Evolutionary conservation across 805 yeast genomes (phyloP).

Genomic region (Monosporozyma unispora): DNA sequence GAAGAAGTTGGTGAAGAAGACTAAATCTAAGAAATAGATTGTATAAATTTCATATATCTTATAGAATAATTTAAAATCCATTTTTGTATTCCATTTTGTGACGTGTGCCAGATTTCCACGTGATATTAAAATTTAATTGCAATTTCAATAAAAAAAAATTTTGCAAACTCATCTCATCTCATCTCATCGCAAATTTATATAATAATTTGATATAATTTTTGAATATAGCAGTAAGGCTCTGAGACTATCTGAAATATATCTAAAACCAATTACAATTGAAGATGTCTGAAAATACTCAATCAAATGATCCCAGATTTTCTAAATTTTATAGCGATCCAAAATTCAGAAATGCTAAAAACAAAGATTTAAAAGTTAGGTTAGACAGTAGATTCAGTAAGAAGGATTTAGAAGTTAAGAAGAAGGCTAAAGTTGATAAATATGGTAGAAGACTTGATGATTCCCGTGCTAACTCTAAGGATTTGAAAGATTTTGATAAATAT

Average conservation of each 20-base stretch:
- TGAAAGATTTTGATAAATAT: conserved; percentile 52
- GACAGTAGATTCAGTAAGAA: conserved; percentile 77
- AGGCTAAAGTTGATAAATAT: conserved; percentile 69
- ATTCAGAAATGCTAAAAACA: conserved; percentile 64
- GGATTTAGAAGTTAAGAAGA: conserved; percentile 48
- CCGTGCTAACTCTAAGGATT: conserved; percentile 29
- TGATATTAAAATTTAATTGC: neutral
- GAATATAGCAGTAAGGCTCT: neutral
- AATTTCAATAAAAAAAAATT: neutral
- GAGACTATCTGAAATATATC: neutral
- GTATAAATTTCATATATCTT: neutral
- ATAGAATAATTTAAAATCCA: neutral
- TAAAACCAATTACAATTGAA: neutral
- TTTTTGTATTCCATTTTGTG: neutral
- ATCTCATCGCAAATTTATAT: conserved; percentile 13
- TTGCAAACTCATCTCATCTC: conserved; percentile 14
- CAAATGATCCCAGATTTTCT: conserved; percentile 68
- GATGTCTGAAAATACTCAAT: conserved; percentile 25
- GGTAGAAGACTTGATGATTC: conserved; percentile 58
- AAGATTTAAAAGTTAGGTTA: conserved; percentile 62
- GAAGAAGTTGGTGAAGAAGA: conserved; percentile 61
- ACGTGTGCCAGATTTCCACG: neutral
- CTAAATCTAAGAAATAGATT: conserved; percentile 33
- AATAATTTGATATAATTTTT: neutral
- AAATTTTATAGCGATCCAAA: conserved; percentile 81